Evolutionary conservation across 2,329 filamentous ascomycete species (phyloP).

Genomic region (Epichloe sylvatica): DNA sequence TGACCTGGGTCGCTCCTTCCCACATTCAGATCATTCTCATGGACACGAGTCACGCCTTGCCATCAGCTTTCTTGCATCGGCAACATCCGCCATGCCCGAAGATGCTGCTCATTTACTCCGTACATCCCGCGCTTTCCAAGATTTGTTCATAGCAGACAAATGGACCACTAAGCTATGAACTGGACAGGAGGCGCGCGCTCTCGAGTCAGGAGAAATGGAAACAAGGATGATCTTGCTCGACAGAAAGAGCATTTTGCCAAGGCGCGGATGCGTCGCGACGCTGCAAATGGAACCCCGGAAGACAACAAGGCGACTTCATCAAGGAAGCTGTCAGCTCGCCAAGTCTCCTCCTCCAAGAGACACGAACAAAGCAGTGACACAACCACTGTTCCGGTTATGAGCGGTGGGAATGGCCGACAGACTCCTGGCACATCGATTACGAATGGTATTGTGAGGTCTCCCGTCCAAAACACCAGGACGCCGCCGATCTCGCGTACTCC

Average conservation of each 20-base stretch:
- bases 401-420: constrained; percentile 1
- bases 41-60: background rate
- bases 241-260: constrained; percentile 27
- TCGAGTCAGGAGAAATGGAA: constrained; percentile 20
- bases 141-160: background rate
- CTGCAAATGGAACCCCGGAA: background rate
- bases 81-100: background rate
- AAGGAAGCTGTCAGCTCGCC: background rate
- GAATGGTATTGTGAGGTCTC: background rate
- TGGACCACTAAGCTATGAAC: constrained; percentile 21
- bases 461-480: background rate
- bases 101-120: background rate
- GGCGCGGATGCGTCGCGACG: constrained; percentile 12
- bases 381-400: background rate
- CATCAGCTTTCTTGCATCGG: background rate
- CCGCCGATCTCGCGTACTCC: background rate
- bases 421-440: background rate
- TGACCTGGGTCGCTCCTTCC: background rate
- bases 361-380: background rate
- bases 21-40: background rate
- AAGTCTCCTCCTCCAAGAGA: background rate
- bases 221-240: constrained; percentile 19
- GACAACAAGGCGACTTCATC: background rate
- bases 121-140: background rate
- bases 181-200: constrained; percentile 27